Evolutionary conservation across 2,329 filamentous ascomycete genomes (phyloP), one percentile per base, ranked within the genome.

Genomic region (Aurifilum marmelostoma): DNA sequence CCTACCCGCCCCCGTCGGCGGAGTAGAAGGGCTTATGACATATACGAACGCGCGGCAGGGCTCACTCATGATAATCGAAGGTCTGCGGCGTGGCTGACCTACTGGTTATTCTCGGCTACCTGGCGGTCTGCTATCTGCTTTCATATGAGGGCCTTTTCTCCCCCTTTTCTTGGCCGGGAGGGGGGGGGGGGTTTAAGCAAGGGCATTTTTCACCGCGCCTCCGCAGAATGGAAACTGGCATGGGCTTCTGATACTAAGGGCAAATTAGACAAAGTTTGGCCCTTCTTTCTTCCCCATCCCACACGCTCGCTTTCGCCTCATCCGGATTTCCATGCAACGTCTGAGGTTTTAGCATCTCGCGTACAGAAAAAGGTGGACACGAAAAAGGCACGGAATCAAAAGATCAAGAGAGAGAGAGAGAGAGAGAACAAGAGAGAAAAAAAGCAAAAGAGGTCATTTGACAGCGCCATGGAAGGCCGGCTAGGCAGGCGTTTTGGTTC

Each of bases 381-480:
- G 43, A 34, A 62, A 62, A 62, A 62, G 34, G 59, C n/a, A 34
- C 21, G 59, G n/a, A 12, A 43, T 61, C 8, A 8, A 41, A 43
- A 54, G 16, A 43, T 3, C 18, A 14, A 43, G 41, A 43, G 16
- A 47, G 41, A 47, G 43, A 47, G 21, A 47, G 43, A 47, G 41
- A 43, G 16, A 43, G 41, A 21, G 7, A 43, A 7, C 16, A 16
- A 43, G 41, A 8, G 34, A n/a, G 32, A 61, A n/a, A 5, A 16
- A 39, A 43, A 54, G 37, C 11, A 24, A 29, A 52, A 47, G 50
- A 64, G 29, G n/a, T 34, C 62, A 64, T 34, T 34, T 37, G 62
- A 52, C 34, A n/a, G 34, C 43, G 37, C 43, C 43, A 64, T 21
- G 62, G 62, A 64, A 47, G 62, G 43, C 43, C 39, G 62, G 43